Evolutionary conservation across 148 eudicot genomes (phyloP).

Genomic region (Chenopodium quinoa): DNA sequence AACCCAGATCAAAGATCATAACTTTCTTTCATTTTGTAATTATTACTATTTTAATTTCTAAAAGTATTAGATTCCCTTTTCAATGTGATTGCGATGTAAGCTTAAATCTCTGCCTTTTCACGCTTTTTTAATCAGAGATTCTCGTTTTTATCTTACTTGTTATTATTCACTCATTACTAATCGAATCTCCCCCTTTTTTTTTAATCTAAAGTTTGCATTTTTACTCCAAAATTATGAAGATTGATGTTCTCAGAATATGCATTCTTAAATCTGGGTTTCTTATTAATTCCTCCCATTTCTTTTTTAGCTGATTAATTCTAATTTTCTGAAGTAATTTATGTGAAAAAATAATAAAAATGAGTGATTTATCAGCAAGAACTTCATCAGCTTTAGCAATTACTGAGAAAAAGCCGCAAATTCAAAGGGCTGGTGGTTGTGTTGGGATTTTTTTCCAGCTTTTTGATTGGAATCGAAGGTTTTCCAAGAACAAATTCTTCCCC

Average conservation of each 20-base stretch:
- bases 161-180: conserved; percentile 5
- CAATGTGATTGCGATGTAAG: conserved; percentile 23
- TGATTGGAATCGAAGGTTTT: conserved; percentile 88
- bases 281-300: neutral
- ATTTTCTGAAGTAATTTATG: neutral
- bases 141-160: neutral
- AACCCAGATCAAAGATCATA: neutral
- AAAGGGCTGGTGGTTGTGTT: conserved; percentile 80
- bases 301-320: neutral
- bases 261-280: neutral
- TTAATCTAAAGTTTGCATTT: neutral
- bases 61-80: conserved; percentile 3
- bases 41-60: neutral
- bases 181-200: neutral
- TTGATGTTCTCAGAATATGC: neutral
- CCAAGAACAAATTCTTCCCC: conserved; percentile 85
- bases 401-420: conserved; percentile 51
- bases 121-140: neutral
- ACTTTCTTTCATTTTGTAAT: no score
- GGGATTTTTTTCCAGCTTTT: conserved; percentile 91
- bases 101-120: neutral
- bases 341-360: conserved; percentile 9
- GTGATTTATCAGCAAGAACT: conserved; percentile 31
- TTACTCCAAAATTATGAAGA: neutral
- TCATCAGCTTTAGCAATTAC: conserved; percentile 55